These are phyloP conservation scores for Colletotrichum noveboracense DNA, from an alignment of 2,329 filamentous ascomycete genomes.

Conservation along the genomic window DNA sequence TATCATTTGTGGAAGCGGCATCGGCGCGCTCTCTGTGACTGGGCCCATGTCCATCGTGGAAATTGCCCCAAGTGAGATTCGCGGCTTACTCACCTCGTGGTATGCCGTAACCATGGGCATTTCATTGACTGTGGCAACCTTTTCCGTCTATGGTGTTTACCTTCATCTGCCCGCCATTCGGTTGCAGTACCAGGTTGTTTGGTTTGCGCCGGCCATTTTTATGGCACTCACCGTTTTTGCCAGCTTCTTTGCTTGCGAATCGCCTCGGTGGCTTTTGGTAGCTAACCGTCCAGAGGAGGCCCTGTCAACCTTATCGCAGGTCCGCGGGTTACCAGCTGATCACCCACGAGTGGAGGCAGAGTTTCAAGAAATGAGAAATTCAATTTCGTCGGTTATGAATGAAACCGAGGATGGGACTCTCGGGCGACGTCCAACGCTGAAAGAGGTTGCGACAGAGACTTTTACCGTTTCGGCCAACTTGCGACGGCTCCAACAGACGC, in stretches of 20 bases:
- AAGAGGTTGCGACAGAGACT: constrained; percentile 32
- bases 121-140: background rate
- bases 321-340: background rate
- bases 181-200: background rate
- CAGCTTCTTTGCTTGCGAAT: constrained; percentile 40
- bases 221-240: background rate
- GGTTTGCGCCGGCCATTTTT: background rate
- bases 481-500: constrained; percentile 41
- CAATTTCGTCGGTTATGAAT: background rate
- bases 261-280: constrained; percentile 40
- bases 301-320: background rate
- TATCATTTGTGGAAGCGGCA: background rate
- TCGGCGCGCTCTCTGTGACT: constrained; percentile 28
- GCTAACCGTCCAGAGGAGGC: constrained; percentile 32
- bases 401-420: background rate
- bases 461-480: constrained; percentile 41
- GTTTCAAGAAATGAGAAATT: background rate
- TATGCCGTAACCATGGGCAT: constrained; percentile 33
- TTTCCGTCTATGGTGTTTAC: background rate
- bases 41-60: constrained; percentile 37
- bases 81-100: constrained; percentile 36
- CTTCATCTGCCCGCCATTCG: background rate
- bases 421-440: background rate
- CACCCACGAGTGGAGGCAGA: background rate
- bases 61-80: constrained; percentile 36